phyloP scores from a whole-genome alignment of 2,329 filamentous ascomycete species.

The Curvularia sp. region DNA sequence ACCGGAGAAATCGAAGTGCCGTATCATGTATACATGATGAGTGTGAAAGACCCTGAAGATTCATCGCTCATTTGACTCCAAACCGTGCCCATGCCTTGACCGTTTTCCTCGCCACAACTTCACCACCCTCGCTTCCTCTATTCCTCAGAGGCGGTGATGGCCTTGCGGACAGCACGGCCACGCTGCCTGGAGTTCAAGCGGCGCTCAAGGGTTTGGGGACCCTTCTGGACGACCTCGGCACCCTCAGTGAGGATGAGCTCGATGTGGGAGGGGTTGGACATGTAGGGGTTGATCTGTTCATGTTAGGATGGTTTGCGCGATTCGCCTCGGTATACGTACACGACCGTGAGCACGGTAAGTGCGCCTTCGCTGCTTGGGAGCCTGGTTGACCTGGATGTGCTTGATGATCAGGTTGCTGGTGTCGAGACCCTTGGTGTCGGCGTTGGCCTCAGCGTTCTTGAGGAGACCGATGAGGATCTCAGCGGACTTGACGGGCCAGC shows the following conservation, averaged over 20 bases:
- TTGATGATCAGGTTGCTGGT: constrained; percentile 97
- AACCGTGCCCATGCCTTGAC: constrained; percentile 47
- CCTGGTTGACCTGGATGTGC: constrained; percentile 99
- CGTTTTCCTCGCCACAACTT: constrained; percentile 36
- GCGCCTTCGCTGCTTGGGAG: constrained; percentile 97
- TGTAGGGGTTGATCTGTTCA: constrained; percentile 97
- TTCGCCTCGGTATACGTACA: constrained; percentile 70
- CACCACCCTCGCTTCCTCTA: constrained; percentile 20
- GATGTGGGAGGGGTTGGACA: constrained; percentile 99
- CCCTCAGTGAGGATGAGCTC: constrained; percentile 99
- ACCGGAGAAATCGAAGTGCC: constrained; percentile 50
- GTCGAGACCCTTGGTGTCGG: constrained; percentile 64
- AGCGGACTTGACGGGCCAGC: constrained; percentile 99
- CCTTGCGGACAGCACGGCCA: constrained; percentile 69
- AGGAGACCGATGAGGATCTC: constrained; percentile 97
- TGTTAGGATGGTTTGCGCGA: constrained; percentile 19
- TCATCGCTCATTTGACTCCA: constrained; percentile 52
- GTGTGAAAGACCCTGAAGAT: constrained; percentile 50
- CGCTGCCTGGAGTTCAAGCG: constrained; percentile 93
- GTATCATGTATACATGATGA: constrained; percentile 49
- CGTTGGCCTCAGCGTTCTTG: constrained; percentile 56
- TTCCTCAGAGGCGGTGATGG: constrained; percentile 63
- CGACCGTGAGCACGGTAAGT: constrained; percentile 99
- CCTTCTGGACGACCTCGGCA: constrained; percentile 95
- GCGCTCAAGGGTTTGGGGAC: constrained; percentile 70